These are phyloP conservation scores for Nyctanthes arbortristis DNA, from an alignment of 257 asterid species.

Conservation along the genomic window DNA sequence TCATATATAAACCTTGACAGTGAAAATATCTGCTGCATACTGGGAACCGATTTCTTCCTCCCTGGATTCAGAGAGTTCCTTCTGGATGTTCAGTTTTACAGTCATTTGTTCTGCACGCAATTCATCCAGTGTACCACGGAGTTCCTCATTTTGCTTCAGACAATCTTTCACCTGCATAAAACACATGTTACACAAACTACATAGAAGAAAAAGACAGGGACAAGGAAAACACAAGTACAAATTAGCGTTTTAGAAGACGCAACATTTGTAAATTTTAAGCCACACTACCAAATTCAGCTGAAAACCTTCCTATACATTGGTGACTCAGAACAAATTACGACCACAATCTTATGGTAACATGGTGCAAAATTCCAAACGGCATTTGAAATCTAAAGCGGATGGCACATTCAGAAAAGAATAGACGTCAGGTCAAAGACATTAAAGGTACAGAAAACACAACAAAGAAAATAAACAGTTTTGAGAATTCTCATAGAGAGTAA, in stretches of 20 bases:
- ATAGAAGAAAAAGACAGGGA: neutral
- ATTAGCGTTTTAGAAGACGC: too few species aligned
- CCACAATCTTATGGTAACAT: neutral
- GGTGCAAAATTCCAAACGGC: too few species aligned
- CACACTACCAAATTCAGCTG: neutral
- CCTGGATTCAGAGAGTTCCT: slow-evolving; percentile 30
- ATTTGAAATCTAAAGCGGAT: neutral
- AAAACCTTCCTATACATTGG: neutral
- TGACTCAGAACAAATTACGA: neutral
- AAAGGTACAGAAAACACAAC: neutral
- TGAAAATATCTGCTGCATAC: slow-evolving; percentile 45
- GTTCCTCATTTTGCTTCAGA: slow-evolving; percentile 79
- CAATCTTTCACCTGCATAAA: slow-evolving; percentile 74
- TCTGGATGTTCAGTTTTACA: slow-evolving; percentile 34
- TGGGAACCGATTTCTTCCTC: slow-evolving; percentile 43
- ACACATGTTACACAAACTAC: slow-evolving; percentile 9
- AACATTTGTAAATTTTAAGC: too few species aligned
- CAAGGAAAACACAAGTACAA: too few species aligned
- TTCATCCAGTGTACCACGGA: slow-evolving; percentile 66
- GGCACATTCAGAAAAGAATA: slow-evolving; percentile 1
- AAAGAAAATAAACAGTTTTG: slow-evolving; percentile 8
- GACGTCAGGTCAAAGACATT: neutral
- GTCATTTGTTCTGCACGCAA: slow-evolving; percentile 63
- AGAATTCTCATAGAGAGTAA: slow-evolving; percentile 13
- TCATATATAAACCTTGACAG: slow-evolving; percentile 61